phyloP scores from a whole-genome alignment of 306 rosid genomes.

The Sphenostylis stenocarpa region DNA sequence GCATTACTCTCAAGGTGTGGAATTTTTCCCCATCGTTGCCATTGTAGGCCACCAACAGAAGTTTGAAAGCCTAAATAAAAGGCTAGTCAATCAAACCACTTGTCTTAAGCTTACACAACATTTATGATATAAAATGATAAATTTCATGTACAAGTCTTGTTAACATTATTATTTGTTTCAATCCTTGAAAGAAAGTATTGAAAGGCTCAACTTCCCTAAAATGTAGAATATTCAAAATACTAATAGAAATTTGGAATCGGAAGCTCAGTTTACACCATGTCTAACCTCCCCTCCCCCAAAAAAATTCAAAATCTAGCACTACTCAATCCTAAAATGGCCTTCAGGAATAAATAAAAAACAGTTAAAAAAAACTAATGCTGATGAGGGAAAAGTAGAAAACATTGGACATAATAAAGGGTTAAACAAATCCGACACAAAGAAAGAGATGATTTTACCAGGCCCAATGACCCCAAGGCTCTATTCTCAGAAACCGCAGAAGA shows the following conservation, averaged over 20 bases:
- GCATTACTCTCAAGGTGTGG: background rate
- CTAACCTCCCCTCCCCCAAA: background rate
- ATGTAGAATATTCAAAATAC: conserved; percentile 16
- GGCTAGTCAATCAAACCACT: background rate
- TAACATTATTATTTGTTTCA: conserved; percentile 23
- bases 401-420: conserved; percentile 6
- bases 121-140: background rate
- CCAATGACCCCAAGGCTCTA: conserved; percentile 99
- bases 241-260: conserved; percentile 6
- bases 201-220: conserved; percentile 21
- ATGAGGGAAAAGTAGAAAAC: conserved; percentile 3
- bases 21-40: conserved; percentile 3
- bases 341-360: background rate
- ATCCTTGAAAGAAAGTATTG: conserved; percentile 24
- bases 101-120: conserved; percentile 20
- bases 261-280: conserved; percentile 2
- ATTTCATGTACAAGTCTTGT: conserved; percentile 5
- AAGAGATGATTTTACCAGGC: conserved; percentile 65
- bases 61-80: conserved; percentile 4
- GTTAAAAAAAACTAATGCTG: background rate
- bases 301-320: background rate
- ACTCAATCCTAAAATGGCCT: background rate
- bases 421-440: conserved; percentile 10
- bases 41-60: conserved; percentile 16
- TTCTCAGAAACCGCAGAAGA: conserved; percentile 89